phyloP scores from a whole-genome alignment of 2,329 filamentous ascomycete species.

The Trichoderma pleuroti region DNA sequence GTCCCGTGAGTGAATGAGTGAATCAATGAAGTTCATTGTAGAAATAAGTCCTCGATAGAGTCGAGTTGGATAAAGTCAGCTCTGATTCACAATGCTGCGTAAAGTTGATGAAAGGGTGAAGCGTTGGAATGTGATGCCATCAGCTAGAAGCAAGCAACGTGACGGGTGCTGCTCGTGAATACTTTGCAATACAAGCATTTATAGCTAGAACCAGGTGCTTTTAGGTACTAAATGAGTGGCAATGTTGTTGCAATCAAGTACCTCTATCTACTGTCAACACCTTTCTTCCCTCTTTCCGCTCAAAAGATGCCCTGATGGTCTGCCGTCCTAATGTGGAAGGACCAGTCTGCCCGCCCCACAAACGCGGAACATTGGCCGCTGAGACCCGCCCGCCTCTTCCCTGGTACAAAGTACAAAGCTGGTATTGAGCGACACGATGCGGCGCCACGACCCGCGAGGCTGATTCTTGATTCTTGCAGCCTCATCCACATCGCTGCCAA shows the following conservation, averaged over 20 bases:
- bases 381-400: neutral
- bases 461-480: neutral
- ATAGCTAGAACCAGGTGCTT: neutral
- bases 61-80: neutral
- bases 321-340: neutral
- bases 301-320: neutral
- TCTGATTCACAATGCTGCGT: neutral
- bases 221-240: neutral
- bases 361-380: neutral
- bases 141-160: neutral
- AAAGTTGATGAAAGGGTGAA: neutral
- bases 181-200: neutral
- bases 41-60: neutral
- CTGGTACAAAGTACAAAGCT: neutral
- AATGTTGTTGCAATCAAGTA: neutral
- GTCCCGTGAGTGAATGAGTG: fast-evolving
- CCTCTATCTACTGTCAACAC: neutral
- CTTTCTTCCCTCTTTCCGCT: neutral
- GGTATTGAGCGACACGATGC: neutral
- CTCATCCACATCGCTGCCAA: neutral
- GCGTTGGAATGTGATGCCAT: neutral
- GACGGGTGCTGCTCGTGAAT: neutral
- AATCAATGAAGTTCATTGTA: neutral
- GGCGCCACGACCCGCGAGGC: neutral
- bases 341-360: neutral